Evolutionary conservation across 2,329 filamentous ascomycete species (phyloP).

Genomic region (Clarireedia sp.): DNA sequence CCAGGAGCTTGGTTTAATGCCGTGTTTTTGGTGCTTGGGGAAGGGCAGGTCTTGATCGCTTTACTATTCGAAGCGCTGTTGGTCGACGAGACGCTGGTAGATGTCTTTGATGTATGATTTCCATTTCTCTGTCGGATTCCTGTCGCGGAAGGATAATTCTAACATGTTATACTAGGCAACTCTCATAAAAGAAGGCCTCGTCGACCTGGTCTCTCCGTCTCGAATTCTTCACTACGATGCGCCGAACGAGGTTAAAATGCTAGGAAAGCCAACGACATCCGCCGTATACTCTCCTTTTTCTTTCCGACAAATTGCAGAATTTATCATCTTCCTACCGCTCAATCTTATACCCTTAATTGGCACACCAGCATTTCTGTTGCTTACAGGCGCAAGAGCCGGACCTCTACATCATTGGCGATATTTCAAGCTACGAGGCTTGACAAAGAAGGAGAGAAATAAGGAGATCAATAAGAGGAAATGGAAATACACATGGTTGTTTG

Average conservation of each 20-base stretch:
- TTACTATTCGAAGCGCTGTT: conserved; percentile 71
- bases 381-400: conserved; percentile 80
- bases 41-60: conserved; percentile 37
- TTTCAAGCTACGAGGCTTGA: conserved; percentile 70
- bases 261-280: conserved; percentile 71
- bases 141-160: not conserved
- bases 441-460: conserved; percentile 63
- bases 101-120: conserved; percentile 65
- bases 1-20: conserved; percentile 85
- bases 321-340: conserved; percentile 69
- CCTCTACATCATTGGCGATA: conserved; percentile 88
- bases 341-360: conserved; percentile 83
- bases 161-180: conserved; percentile 39
- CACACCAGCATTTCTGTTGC: conserved; percentile 74
- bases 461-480: conserved; percentile 61
- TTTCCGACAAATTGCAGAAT: conserved; percentile 80
- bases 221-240: conserved; percentile 59
- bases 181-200: conserved; percentile 65
- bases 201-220: conserved; percentile 59
- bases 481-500: conserved; percentile 70
- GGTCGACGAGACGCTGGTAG: conserved; percentile 69
- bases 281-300: conserved; percentile 86
- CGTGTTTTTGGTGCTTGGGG: conserved; percentile 77
- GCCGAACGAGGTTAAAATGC: conserved; percentile 65
- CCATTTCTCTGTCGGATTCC: not conserved